phyloP scores from a whole-genome alignment of 306 rosid species.

The Sicyos edulis region DNA sequence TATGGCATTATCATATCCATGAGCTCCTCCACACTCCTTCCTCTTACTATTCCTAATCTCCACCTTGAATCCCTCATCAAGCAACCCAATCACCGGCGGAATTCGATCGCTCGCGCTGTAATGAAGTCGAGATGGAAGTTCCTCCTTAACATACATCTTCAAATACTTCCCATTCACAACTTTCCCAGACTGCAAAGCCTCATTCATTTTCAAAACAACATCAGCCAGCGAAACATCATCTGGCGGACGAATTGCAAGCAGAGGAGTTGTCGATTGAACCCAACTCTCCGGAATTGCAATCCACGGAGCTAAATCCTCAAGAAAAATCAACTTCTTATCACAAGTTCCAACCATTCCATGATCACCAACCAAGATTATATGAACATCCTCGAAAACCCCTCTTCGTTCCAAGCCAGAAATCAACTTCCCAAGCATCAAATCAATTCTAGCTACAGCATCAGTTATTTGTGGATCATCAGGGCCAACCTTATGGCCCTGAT shows the following conservation, averaged over 20 bases:
- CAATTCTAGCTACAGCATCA: conserved; percentile 65
- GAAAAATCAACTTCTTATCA: conserved; percentile 66
- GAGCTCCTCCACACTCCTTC: conserved; percentile 88
- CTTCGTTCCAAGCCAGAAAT: conserved; percentile 70
- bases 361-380: conserved; percentile 77
- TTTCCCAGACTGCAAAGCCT: conserved; percentile 68
- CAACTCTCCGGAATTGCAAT: conserved; percentile 50
- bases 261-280: conserved; percentile 58
- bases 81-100: conserved; percentile 66
- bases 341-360: conserved; percentile 99
- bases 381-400: conserved; percentile 85
- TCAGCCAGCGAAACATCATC: conserved; percentile 32
- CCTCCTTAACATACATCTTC: conserved; percentile 73
- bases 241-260: conserved; percentile 70
- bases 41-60: conserved; percentile 51
- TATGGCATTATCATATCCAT: conserved; percentile 83
- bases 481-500: conserved; percentile 86
- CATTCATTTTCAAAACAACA: conserved; percentile 69
- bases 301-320: conserved; percentile 76
- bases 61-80: conserved; percentile 78
- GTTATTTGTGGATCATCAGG: conserved; percentile 89
- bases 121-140: conserved; percentile 79
- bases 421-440: conserved; percentile 74
- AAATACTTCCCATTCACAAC: conserved; percentile 67
- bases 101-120: conserved; percentile 60